Conservation (phyloP, 495 filamentous ascomycete species). For the Talaromyces stipitatus region DNA sequence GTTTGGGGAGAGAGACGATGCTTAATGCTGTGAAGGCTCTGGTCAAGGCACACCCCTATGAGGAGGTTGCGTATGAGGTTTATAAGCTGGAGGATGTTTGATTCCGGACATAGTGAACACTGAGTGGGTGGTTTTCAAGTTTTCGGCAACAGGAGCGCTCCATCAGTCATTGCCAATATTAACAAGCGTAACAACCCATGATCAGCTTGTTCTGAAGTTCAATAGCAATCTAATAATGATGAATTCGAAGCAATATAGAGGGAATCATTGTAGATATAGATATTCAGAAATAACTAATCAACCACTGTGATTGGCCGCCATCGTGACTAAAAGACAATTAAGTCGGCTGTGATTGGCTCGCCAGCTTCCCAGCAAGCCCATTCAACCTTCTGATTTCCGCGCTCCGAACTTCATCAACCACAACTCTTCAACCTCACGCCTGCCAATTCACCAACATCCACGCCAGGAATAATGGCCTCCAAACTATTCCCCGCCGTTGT, state of each 20-base stretch:
- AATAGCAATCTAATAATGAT: not conserved
- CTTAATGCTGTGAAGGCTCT: conserved; percentile 33
- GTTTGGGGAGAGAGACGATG: conserved; percentile 41
- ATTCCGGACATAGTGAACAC: no score
- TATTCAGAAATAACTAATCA: not conserved
- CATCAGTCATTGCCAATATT: not conserved
- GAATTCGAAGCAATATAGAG: not conserved
- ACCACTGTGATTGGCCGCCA: not conserved
- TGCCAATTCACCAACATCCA: not conserved
- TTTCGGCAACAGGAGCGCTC: no score
- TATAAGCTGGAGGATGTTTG: conserved; percentile 66
- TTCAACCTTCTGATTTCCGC: not conserved
- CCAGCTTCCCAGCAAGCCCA: not conserved
- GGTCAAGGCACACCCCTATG: conserved; percentile 67
- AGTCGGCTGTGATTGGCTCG: not conserved
- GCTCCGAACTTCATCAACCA: not conserved
- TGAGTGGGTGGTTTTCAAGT: no score
- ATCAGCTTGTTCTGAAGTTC: no score
- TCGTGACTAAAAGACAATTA: not conserved
- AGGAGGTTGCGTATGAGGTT: conserved; percentile 68
- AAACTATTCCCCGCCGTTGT: conserved; percentile 55
- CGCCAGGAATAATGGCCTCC: conserved; percentile 55
- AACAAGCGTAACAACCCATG: not conserved
- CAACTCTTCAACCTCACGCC: not conserved
- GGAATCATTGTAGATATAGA: not conserved